Evolutionary conservation across 305 asterid species (phyloP).

Genomic region (Solanum aculeatissimum): DNA sequence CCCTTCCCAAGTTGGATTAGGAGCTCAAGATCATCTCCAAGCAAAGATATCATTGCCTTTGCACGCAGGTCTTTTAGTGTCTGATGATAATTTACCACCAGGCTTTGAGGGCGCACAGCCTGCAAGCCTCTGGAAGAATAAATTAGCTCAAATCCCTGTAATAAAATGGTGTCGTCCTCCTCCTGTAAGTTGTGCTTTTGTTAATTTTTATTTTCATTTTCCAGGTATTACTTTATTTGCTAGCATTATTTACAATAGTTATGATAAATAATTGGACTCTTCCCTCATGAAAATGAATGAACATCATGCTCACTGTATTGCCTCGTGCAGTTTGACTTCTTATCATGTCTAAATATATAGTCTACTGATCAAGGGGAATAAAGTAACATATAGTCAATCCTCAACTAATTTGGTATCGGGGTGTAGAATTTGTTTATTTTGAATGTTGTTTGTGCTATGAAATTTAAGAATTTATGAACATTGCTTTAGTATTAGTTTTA

Average conservation of each 20-base stretch:
- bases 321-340: background rate
- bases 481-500: background rate
- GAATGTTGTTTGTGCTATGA: background rate
- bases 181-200: constrained; percentile 30
- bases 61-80: constrained; percentile 25
- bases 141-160: constrained; percentile 61
- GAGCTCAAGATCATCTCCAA: constrained; percentile 76
- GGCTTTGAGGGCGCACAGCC: constrained; percentile 76
- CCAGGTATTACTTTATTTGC: background rate
- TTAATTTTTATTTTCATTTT: background rate
- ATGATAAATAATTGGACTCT: background rate
- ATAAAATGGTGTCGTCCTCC: constrained; percentile 68
- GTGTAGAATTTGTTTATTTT: background rate
- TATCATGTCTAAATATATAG: background rate
- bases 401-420: background rate
- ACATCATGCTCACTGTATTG: background rate
- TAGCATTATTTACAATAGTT: background rate
- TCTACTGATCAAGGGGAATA: background rate
- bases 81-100: constrained; percentile 78
- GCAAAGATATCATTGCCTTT: constrained; percentile 48
- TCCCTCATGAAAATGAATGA: background rate
- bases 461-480: background rate
- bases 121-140: constrained; percentile 32
- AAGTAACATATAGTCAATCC: background rate
- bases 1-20: constrained; percentile 70